Conservation (phyloP, 73 alveolate species). For the Paramecium pentaurelia region DNA sequence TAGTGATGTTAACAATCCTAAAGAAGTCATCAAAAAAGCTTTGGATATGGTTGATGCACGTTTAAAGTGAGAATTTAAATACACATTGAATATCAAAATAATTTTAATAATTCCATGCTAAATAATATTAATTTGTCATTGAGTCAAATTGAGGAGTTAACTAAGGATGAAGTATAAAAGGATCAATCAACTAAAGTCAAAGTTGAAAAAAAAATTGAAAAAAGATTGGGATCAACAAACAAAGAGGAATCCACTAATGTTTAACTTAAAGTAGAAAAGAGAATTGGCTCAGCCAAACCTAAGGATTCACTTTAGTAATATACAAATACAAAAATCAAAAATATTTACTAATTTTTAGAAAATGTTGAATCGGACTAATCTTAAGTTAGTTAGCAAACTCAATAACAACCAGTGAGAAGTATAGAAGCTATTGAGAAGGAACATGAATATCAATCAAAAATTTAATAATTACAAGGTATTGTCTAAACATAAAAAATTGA, state of each 20-base stretch:
- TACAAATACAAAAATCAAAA: constrained; percentile 47
- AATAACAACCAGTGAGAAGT: not conserved
- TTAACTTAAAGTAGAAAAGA: not conserved
- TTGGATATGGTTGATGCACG: constrained; percentile 30
- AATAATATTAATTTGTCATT: constrained; percentile 29
- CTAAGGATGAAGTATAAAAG: not conserved
- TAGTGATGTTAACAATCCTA: constrained; percentile 56
- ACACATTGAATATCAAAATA: not conserved
- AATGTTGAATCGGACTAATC: constrained; percentile 50
- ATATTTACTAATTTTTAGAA: constrained; percentile 50
- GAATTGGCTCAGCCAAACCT: not conserved
- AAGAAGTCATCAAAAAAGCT: constrained; percentile 40
- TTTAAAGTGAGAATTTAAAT: not conserved
- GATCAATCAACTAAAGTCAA: not conserved
- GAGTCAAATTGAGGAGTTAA: constrained; percentile 2
- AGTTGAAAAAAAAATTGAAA: constrained; percentile 50
- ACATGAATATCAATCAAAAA: constrained; percentile 23
- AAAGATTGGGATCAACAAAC: not conserved
- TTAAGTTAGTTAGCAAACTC: not conserved
- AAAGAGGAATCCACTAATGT: not conserved
- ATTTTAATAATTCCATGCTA: not conserved
- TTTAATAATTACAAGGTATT: not conserved
- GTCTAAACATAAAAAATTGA: constrained; percentile 57
- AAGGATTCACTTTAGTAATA: constrained; percentile 13
- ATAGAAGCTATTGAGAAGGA: constrained; percentile 33